Percentiles rank a stretch among this genome's conserved stretches.
These are phyloP conservation scores for Uncinocarpus reesii DNA, from an alignment of 2,329 filamentous ascomycete genomes.

Conservation along the genomic window DNA sequence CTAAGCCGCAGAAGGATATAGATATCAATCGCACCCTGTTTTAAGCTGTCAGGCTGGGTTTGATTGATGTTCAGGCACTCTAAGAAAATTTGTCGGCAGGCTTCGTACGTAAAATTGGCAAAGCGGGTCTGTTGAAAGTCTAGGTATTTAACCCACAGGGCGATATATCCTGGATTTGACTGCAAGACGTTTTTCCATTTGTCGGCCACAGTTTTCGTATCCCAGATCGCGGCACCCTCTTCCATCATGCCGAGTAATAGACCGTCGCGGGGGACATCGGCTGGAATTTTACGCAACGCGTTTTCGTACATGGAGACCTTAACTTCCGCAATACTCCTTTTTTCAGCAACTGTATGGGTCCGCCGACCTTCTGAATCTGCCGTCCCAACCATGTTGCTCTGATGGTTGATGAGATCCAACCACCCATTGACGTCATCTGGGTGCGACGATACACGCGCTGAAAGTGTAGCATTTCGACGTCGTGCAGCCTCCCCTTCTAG, in stretches of 20 bases:
- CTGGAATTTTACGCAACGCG: conserved; percentile 52
- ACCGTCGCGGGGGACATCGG: conserved; percentile 42
- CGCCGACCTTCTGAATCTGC: conserved; percentile 23
- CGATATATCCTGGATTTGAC: conserved; percentile 47
- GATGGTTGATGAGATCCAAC: conserved; percentile 68
- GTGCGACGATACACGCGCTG: conserved; percentile 51
- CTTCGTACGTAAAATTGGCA: conserved; percentile 56
- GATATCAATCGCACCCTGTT: conserved; percentile 39
- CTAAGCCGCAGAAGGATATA: conserved; percentile 70
- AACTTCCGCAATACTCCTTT: conserved; percentile 62
- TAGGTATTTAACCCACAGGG: conserved; percentile 63
- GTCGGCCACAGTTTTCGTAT: conserved; percentile 46
- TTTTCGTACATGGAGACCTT: conserved; percentile 71
- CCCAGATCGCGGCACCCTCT: conserved; percentile 68
- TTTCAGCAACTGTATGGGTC: conserved; percentile 49
- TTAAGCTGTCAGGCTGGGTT: conserved; percentile 13
- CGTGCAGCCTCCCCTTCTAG: conserved; percentile 37
- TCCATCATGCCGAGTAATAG: conserved; percentile 61
- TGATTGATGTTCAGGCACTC: conserved; percentile 44
- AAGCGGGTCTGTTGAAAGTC: conserved; percentile 61
- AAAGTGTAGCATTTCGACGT: conserved; percentile 45
- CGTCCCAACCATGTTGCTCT: conserved; percentile 55
- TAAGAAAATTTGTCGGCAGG: conserved; percentile 50
- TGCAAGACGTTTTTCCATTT: conserved; percentile 57
- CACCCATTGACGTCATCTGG: conserved; percentile 62